Conservation (phyloP, 768 basidiomycete species). For the Sarcodon sp. region DNA sequence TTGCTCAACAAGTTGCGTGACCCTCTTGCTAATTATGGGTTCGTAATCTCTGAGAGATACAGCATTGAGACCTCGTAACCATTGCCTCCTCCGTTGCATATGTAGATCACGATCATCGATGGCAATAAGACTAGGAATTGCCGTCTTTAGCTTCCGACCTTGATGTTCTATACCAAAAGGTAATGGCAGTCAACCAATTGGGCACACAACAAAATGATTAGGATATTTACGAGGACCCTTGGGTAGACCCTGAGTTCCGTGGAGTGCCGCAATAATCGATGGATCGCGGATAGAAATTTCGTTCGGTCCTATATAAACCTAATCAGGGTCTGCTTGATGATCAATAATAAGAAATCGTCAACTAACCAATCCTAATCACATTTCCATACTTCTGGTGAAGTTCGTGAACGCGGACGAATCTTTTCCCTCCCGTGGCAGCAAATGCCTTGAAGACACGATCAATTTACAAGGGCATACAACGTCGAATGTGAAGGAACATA, state of each 20-base stretch:
- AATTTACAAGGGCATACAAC: background rate
- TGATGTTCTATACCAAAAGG: background rate
- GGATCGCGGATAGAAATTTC: slow-evolving; percentile 11
- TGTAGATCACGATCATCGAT: slow-evolving; percentile 4
- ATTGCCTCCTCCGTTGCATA: slow-evolving; percentile 12
- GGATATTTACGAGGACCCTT: slow-evolving; percentile 12
- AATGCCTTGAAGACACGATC: background rate
- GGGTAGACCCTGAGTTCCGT: slow-evolving; percentile 11
- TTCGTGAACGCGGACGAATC: slow-evolving; percentile 7
- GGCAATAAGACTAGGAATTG: too few relatives aligned
- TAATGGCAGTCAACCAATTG: background rate
- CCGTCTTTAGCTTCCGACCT: background rate
- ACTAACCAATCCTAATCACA: slow-evolving; percentile 10
- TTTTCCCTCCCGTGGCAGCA: slow-evolving; percentile 8
- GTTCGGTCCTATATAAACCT: slow-evolving; percentile 8
- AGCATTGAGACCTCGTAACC: slow-evolving; percentile 17
- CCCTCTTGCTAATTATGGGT: slow-evolving; percentile 9
- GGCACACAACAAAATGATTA: background rate
- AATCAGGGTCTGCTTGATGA: background rate
- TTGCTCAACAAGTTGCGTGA: slow-evolving; percentile 11
- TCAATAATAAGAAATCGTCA: background rate
- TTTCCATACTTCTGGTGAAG: slow-evolving; percentile 12
- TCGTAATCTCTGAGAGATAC: slow-evolving; percentile 15
- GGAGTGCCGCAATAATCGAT: slow-evolving; percentile 7
- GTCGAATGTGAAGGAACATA: background rate